A percentile compares a stretch with the other conserved stretches of the same genome.
Evolutionary conservation across 2,329 filamentous ascomycete species (phyloP).

Genomic region (Sclerotinia spermophila): DNA sequence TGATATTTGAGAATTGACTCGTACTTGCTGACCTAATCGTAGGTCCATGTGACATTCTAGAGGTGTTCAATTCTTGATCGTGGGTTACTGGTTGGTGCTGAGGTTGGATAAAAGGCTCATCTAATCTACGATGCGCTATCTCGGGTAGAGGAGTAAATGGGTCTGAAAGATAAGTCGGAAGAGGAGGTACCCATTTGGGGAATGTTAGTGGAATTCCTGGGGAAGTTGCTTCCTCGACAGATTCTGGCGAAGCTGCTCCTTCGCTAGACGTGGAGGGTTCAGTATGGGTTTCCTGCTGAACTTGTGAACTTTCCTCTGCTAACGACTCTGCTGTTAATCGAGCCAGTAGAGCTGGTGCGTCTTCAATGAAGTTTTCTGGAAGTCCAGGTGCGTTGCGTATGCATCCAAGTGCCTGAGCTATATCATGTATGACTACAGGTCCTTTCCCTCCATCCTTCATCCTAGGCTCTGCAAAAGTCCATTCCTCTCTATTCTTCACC

Average conservation of each 20-base stretch:
- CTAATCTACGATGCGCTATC: background rate
- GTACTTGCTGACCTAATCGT: background rate
- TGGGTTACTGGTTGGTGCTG: background rate
- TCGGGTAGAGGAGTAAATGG: background rate
- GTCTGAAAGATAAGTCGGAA: background rate
- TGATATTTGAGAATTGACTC: background rate
- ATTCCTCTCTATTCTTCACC: slow-evolving; percentile 2
- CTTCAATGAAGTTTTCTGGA: background rate
- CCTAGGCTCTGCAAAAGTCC: slow-evolving; percentile 7
- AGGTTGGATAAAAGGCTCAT: background rate
- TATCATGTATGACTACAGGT: slow-evolving; percentile 10
- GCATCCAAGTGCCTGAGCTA: slow-evolving; percentile 9
- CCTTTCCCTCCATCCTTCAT: slow-evolving; percentile 12
- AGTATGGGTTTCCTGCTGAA: background rate
- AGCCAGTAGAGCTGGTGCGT: background rate
- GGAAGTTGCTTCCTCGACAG: background rate
- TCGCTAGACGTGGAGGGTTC: background rate
- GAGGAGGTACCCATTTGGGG: background rate
- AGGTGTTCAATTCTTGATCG: background rate
- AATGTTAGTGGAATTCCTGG: background rate
- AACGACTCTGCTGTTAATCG: background rate
- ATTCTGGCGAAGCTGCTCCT: background rate
- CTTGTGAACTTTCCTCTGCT: background rate
- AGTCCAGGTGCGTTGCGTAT: slow-evolving; percentile 10
- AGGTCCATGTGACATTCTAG: background rate